These are phyloP conservation scores for Naegleria gruberi DNA, from an alignment of 208 protist species.

Conservation along the genomic window DNA sequence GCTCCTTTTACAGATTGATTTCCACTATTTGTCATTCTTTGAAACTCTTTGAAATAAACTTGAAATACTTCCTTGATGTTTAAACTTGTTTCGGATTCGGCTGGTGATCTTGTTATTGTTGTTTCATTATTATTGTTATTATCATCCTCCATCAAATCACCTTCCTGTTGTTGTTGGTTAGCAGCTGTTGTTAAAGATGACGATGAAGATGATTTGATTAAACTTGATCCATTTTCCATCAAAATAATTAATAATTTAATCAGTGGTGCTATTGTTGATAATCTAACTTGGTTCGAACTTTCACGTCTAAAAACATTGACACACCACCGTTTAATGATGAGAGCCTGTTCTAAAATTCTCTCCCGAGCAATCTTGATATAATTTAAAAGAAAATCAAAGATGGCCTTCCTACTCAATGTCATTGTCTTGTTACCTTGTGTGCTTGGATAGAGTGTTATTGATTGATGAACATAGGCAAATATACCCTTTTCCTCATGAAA, in stretches of 20 bases:
- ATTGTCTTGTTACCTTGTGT: background rate
- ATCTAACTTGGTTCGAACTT: background rate
- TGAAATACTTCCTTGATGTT: background rate
- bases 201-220: background rate
- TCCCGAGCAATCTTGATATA: background rate
- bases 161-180: background rate
- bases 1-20: slow-evolving; percentile 27
- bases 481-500: background rate
- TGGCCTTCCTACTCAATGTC: background rate
- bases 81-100: background rate
- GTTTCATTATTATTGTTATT: background rate
- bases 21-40: background rate
- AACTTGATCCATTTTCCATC: background rate
- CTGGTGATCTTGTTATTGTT: too few species aligned
- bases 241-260: slow-evolving; percentile 4
- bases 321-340: background rate
- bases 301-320: background rate
- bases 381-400: background rate
- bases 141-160: background rate
- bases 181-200: background rate
- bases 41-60: background rate
- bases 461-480: background rate
- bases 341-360: background rate
- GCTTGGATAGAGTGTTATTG: background rate
- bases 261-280: background rate